A percentile compares a stretch with the other conserved stretches of the same genome.
These are phyloP conservation scores for Ministeria vibrans DNA, from an alignment of 78 protist genomes.

Conservation along the genomic window DNA sequence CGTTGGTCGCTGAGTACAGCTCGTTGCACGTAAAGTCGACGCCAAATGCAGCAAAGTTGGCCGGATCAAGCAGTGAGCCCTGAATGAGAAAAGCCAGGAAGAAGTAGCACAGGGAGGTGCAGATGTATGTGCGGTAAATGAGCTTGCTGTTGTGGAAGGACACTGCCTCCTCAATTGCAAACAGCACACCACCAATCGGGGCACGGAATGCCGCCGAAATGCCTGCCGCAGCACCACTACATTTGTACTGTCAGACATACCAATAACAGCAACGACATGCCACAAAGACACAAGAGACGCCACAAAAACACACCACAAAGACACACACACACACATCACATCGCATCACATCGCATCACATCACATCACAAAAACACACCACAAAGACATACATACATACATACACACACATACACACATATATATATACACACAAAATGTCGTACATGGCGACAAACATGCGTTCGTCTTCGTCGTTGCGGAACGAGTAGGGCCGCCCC, in stretches of 20 bases:
- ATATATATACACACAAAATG: neutral
- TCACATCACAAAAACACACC: neutral
- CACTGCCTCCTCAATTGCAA: neutral
- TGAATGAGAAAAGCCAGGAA: neutral
- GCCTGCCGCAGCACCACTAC: neutral
- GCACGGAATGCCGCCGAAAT: neutral
- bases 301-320: neutral
- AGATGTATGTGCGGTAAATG: neutral
- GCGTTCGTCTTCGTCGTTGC: conserved; percentile 2
- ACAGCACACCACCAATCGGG: neutral
- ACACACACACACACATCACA: conserved; percentile 2
- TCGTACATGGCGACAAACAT: neutral
- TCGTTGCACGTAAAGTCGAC: neutral
- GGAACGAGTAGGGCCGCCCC: neutral
- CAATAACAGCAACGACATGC: neutral
- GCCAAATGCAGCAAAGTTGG: neutral
- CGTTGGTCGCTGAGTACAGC: neutral
- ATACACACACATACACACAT: neutral
- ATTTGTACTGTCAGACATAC: too few species aligned
- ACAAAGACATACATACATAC: neutral
- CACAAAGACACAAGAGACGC: neutral
- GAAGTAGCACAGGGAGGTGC: neutral
- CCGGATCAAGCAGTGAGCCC: too few species aligned
- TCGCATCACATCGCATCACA: neutral
- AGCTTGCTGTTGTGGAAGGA: conserved; percentile 7